These are phyloP conservation scores for Podila horticola DNA, from an alignment of 192 early-diverging fungal genomes.

Conservation along the genomic window DNA sequence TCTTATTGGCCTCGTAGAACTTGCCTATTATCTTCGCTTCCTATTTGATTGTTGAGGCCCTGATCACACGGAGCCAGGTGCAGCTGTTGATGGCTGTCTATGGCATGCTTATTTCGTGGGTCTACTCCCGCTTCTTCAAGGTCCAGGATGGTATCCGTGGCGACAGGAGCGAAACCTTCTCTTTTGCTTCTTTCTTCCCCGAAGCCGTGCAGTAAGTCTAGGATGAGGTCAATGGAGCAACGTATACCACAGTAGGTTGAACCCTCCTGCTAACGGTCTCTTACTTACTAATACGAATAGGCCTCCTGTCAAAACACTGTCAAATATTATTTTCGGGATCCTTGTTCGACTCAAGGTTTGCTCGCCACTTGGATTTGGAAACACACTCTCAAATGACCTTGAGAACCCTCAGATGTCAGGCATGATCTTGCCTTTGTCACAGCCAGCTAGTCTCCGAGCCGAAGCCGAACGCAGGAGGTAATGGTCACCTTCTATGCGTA, in stretches of 20 bases:
- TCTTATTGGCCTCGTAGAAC: slow-evolving; percentile 34
- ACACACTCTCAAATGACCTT: background rate
- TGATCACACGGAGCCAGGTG: slow-evolving; percentile 62
- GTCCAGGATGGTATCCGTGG: slow-evolving; percentile 81
- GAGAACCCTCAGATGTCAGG: slow-evolving; percentile 1
- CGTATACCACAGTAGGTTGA: background rate
- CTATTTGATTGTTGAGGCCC: slow-evolving; percentile 54
- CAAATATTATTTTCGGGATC: slow-evolving; percentile 1
- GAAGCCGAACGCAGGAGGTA: slow-evolving; percentile 13
- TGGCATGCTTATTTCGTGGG: slow-evolving; percentile 80
- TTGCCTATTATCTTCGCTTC: slow-evolving; percentile 56
- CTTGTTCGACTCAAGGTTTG: slow-evolving; percentile 6
- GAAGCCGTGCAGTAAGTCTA: slow-evolving; percentile 76
- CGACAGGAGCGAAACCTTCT: slow-evolving; percentile 92
- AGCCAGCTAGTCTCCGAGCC: slow-evolving; percentile 4
- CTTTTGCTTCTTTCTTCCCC: slow-evolving; percentile 91
- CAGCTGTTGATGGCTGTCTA: slow-evolving; percentile 76
- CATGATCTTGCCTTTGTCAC: background rate
- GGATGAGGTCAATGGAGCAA: background rate
- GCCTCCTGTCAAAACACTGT: slow-evolving; percentile 6
- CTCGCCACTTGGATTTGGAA: slow-evolving; percentile 5
- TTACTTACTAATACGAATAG: too few relatives aligned
- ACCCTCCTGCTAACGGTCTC: background rate
- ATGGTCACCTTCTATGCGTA: background rate
- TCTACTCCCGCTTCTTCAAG: slow-evolving; percentile 89